Evolutionary conservation across 371 early-diverging fungal genomes (phyloP), one percentile per base, ranked within the genome.

Genomic region (Apophysomyces ossiformis): DNA sequence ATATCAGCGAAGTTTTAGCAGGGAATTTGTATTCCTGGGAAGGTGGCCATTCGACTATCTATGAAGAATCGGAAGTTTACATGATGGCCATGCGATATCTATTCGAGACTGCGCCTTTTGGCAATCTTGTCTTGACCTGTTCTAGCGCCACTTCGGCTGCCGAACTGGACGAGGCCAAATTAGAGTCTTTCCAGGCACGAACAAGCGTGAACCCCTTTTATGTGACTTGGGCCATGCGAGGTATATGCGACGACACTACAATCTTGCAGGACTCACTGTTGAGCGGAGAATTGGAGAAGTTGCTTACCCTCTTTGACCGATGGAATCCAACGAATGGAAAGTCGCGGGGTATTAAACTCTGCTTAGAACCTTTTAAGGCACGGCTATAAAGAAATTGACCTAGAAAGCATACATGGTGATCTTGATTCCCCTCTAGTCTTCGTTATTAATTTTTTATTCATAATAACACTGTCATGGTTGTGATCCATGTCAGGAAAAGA

Each of bases 141-240:
- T 38, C 36, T 15, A 13, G 35, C 16, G 58, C 18, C 12, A 18
- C 63, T 39, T 7, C 43, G 36, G 5, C 41, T 8, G 15, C 50
- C 4, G 43, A 50, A 21, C 57, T 15, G 12, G 44, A 39, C 2
- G 61, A 74, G 26, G 69, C 74, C 4, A 69, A 57, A 4, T 50
- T 86, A 47, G 66, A 83, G 7, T 75, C 75, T 7, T 85, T 87
- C 47, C 73, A 77, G 39, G 89, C 84, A 8, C 78, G 77, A 32
- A 60, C 72, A 12, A 79, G 83, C 36, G 72, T 90, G 38, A 96
- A 96, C 58, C 95, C 95, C 7, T 94, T 89, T 72, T 91, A 85
- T 73, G 76, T 96, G 2, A 96, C 97, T 5, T 96, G 95, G 95
- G 90, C 90, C 16, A 86, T 96, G 85, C 92, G 94, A 7, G 89